These are phyloP conservation scores for Isatis tinctoria DNA, from an alignment of 345 rosid genomes.

Conservation along the genomic window DNA sequence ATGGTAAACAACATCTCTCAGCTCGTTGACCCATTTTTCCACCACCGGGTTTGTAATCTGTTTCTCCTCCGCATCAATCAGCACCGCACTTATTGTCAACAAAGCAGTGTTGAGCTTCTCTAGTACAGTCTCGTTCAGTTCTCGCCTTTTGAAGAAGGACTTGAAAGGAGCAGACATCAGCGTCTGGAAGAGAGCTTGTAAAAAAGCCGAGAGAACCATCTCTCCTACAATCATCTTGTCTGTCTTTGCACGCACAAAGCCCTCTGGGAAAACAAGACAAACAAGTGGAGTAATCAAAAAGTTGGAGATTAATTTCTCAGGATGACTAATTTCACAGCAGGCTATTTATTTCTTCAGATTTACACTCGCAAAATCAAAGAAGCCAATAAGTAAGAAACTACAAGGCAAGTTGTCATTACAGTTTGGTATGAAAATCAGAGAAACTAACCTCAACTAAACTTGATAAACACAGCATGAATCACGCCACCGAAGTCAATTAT, in stretches of 20 bases:
- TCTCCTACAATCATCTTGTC: not conserved
- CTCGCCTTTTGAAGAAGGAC: slow-evolving; percentile 18
- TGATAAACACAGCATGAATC: slow-evolving; percentile 3
- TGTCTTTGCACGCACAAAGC: slow-evolving; percentile 1
- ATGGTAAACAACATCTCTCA: slow-evolving; percentile 35
- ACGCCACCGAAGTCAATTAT: slow-evolving; percentile 4
- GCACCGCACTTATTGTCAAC: slow-evolving; percentile 30
- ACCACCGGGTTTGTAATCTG: slow-evolving; percentile 23
- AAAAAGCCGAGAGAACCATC: slow-evolving; percentile 23
- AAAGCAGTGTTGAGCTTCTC: slow-evolving; percentile 27
- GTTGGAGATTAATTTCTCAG: not conserved
- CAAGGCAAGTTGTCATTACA: not conserved
- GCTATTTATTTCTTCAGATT: not conserved
- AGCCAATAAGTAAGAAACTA: not conserved
- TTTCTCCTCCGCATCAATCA: slow-evolving; percentile 40
- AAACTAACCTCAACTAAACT: slow-evolving; percentile 4
- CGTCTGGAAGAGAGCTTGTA: slow-evolving; percentile 31
- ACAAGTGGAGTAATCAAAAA: not conserved
- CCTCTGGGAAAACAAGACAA: not conserved
- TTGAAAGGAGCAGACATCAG: slow-evolving; percentile 13
- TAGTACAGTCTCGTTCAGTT: slow-evolving; percentile 17
- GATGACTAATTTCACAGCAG: not conserved
- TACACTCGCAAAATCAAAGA: not conserved
- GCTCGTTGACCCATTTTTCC: slow-evolving; percentile 34
- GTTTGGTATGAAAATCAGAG: not conserved